Conservation (phyloP, 2,329 filamentous ascomycete species). For the Aspergillus vadensis region DNA sequence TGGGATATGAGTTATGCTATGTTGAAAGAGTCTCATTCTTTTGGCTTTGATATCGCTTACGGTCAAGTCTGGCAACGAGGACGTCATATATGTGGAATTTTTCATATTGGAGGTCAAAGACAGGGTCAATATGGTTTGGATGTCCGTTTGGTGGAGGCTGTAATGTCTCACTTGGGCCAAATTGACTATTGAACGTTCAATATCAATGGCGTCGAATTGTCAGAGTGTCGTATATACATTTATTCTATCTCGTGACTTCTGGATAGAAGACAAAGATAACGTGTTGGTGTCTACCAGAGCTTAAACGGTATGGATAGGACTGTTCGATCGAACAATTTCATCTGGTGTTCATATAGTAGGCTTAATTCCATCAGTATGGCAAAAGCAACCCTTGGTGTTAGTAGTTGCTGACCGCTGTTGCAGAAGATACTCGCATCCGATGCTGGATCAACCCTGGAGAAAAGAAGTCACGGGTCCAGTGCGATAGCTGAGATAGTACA, state of each 20-base stretch:
- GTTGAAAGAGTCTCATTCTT: too few relatives aligned
- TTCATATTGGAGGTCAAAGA: not conserved
- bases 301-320: not conserved
- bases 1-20: too few relatives aligned
- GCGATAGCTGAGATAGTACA: not conserved
- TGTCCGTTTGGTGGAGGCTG: too few relatives aligned
- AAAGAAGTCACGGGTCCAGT: not conserved
- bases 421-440: not conserved
- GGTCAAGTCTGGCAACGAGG: too few relatives aligned
- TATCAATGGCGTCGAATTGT: not conserved
- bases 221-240: not conserved
- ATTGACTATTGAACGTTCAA: not conserved
- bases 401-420: not conserved
- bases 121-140: not conserved
- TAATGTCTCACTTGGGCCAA: not conserved
- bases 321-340: too few relatives aligned
- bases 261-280: not conserved
- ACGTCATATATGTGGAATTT: not conserved
- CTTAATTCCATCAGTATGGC: not conserved
- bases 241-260: not conserved
- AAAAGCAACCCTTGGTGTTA: not conserved
- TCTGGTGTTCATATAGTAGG: too few relatives aligned
- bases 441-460: not conserved
- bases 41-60: too few relatives aligned
- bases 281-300: not conserved